Base-by-base conservation (phyloP, 2,329 filamentous ascomycete genomes). In the Phyllosticta citribraziliensis region DNA sequence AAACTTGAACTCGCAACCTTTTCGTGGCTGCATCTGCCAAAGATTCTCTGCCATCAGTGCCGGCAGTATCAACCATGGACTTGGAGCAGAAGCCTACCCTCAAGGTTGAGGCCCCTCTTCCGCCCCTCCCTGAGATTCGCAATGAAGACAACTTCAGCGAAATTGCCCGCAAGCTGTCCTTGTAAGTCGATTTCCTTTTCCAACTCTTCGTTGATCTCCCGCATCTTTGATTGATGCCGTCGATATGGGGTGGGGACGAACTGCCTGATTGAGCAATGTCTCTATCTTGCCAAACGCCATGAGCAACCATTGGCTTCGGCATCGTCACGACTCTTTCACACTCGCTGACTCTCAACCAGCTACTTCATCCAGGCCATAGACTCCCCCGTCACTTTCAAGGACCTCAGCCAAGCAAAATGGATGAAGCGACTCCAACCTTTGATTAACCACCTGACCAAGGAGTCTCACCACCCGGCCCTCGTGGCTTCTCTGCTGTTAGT, bases 401-500 rank as follows among this genome's bases (percentile, higher is more conserved):
- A 90, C 72, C 78, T 91, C 9, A 80, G 87, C 55, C 87, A 85
- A 5, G 87, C 84, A 1, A 79, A 84, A 5, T 83, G 84, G 25
- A 85, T 85, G 1, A 69, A 68, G 8, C 64, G 80, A 78, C 64
- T 83, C 76, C 66, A 78, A 83, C 68, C 82, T 77, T 75, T 92
- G 60, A 84, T 89, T 55, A 80, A 84, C 51, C 83, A 90, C 69
- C 78, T 92, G 30, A 80, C 80, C 58, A 71, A 79, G 22, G 80
- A 80, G 20, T 86, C 86, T 67, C 84, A 83, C 62, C 88, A 91
- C 70, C 84, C 83, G 5, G 84, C 83, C 63, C 82, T 89, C 60
- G 85, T 91, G 53, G 88, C 87, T 68, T 87, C 88, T 56, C 76
- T 92, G 33, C 76, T 92, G 86, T 90, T 76, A 72, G 85, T 81